Conservation (phyloP, 345 rosid species). For the Dovyalis caffra region DNA sequence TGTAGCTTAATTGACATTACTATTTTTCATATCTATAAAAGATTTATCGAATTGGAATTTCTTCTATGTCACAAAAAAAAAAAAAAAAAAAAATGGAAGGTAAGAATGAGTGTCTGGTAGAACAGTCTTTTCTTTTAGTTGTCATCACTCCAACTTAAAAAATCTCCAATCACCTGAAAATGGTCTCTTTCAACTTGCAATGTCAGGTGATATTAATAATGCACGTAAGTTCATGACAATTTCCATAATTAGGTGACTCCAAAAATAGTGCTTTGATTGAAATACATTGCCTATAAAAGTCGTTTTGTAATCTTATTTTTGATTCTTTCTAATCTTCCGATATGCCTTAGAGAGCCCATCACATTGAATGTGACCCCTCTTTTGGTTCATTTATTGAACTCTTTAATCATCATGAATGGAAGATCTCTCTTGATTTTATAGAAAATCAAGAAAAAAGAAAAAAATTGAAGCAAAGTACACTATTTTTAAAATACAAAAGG, state of each 20-base stretch:
- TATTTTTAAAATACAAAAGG: background rate
- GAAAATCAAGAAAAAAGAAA: background rate
- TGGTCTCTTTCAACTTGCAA: background rate
- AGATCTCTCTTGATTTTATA: background rate
- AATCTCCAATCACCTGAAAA: too few relatives aligned
- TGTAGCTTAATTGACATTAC: too few relatives aligned
- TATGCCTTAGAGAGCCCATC: background rate
- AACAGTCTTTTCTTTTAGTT: too few relatives aligned
- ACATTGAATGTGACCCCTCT: background rate
- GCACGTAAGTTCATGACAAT: background rate
- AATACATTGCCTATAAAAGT: background rate
- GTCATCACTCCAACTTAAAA: too few relatives aligned
- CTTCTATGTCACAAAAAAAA: too few relatives aligned
- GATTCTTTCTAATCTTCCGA: background rate
- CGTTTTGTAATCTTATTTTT: background rate
- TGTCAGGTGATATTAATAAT: background rate
- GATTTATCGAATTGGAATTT: too few relatives aligned
- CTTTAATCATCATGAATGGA: background rate
- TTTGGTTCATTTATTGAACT: background rate
- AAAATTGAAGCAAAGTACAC: background rate
- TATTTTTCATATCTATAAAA: too few relatives aligned
- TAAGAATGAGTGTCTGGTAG: too few relatives aligned
- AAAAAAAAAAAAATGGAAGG: too few relatives aligned
- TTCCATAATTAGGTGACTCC: background rate
- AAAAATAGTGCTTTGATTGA: background rate